phyloP scores from a whole-genome alignment of 306 rosid genomes.

The Neltuma alba region DNA sequence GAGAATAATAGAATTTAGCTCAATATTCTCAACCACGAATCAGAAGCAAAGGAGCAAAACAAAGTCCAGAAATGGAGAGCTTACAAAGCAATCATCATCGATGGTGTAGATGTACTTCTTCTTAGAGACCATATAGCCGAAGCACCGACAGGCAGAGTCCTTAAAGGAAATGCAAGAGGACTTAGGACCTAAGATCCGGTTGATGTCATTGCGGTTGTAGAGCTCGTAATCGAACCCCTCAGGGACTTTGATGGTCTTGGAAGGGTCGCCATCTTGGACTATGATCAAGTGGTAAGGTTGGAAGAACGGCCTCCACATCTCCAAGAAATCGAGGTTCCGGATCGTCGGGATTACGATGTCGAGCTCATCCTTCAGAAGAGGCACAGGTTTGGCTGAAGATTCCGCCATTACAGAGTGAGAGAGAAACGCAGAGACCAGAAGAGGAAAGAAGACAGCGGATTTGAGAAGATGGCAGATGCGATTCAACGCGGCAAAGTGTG shows the following conservation, averaged over 20 bases:
- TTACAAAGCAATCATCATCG: conserved; percentile 90
- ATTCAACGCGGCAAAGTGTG: conserved; percentile 18
- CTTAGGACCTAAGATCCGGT: conserved; percentile 79
- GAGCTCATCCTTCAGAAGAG: conserved; percentile 72
- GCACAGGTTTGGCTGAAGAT: conserved; percentile 40
- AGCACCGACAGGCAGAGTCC: conserved; percentile 90
- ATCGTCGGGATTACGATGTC: conserved; percentile 93
- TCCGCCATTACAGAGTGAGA: conserved; percentile 48
- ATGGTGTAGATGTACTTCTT: conserved; percentile 89
- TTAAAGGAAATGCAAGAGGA: conserved; percentile 85
- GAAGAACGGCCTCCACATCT: conserved; percentile 91
- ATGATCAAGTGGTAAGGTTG: conserved; percentile 71
- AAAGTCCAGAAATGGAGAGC: conserved; percentile 14
- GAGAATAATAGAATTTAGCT: not conserved
- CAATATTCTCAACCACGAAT: not conserved
- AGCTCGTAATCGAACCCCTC: conserved; percentile 78
- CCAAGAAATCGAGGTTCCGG: conserved; percentile 83
- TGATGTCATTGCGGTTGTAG: conserved; percentile 73
- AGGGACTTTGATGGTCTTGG: conserved; percentile 67
- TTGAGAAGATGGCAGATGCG: not conserved
- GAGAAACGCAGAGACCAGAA: not conserved
- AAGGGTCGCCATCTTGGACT: conserved; percentile 86
- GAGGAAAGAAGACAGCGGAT: not conserved
- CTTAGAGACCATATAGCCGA: conserved; percentile 84
- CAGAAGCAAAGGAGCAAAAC: not conserved